A percentile compares a stretch with the other conserved stretches of the same genome.
phyloP scores from a whole-genome alignment of 1,284 basidiomycete species.

The Leccinum fuscescens region DNA sequence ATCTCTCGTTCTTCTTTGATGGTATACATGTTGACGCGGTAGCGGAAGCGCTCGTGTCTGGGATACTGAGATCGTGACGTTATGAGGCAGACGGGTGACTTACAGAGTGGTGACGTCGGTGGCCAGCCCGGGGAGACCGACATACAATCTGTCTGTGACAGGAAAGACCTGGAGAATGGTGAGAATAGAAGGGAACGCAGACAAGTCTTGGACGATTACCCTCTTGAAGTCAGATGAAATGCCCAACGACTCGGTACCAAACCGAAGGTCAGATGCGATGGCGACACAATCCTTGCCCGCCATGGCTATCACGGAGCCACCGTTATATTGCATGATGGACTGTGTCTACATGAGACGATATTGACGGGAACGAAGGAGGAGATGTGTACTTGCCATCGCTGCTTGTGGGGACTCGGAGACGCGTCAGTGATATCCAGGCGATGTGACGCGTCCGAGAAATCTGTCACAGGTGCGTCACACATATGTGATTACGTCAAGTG shows the following conservation, averaged over 20 bases:
- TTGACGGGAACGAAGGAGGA: neutral
- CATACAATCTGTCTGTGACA: constrained; percentile 88
- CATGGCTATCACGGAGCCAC: constrained; percentile 99
- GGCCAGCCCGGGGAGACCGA: constrained; percentile 91
- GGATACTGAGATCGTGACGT: constrained; percentile 11
- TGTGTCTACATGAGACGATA: constrained; percentile 29
- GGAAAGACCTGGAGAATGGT: constrained; percentile 75
- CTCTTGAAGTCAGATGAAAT: constrained; percentile 94
- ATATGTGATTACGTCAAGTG: neutral
- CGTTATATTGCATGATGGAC: constrained; percentile 89
- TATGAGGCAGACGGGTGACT: constrained; percentile 30
- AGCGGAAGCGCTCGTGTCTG: constrained; percentile 87
- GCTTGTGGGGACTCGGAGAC: constrained; percentile 12
- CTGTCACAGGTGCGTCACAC: constrained; percentile 8
- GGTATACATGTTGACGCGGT: constrained; percentile 97
- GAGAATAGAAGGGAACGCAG: constrained; percentile 7
- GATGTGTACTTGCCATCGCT: constrained; percentile 26
- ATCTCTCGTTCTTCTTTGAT: constrained; percentile 99
- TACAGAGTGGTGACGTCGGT: constrained; percentile 92
- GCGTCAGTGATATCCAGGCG: constrained; percentile 20
- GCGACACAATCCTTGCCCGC: constrained; percentile 98
- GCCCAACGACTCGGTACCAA: constrained; percentile 88
- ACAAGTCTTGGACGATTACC: constrained; percentile 44
- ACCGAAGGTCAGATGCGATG: constrained; percentile 92
- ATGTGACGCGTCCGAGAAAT: constrained; percentile 19